These are phyloP conservation scores for Suillus cothurnatus DNA, from an alignment of 768 basidiomycete genomes.

Conservation along the genomic window DNA sequence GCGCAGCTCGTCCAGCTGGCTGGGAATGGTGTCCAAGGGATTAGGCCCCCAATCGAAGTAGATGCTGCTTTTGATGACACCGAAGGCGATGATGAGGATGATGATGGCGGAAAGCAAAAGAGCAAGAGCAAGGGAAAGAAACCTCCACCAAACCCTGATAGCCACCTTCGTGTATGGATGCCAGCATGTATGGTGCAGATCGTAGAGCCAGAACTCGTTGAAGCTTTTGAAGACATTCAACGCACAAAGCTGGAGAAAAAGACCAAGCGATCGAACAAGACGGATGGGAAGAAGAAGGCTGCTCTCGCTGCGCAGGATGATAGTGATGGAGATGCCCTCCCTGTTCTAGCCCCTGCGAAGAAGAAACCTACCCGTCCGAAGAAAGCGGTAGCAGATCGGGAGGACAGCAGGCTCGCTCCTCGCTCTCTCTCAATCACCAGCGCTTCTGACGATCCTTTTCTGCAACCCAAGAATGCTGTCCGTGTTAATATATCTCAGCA, in stretches of 20 bases:
- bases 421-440: not conserved
- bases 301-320: conserved; percentile 11
- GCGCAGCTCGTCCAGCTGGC: conserved; percentile 63
- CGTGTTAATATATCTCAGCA: not conserved
- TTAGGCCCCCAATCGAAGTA: conserved; percentile 46
- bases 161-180: conserved; percentile 75
- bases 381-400: not conserved
- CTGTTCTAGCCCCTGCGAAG: not conserved
- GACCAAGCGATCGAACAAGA: conserved; percentile 37
- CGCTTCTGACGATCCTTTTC: not conserved
- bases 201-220: conserved; percentile 66
- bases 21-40: conserved; percentile 66
- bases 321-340: conserved; percentile 9
- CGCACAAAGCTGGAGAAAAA: conserved; percentile 55
- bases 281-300: conserved; percentile 24
- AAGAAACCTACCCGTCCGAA: not conserved
- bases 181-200: conserved; percentile 75
- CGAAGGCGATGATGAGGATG: conserved; percentile 51
- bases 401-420: not conserved
- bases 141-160: conserved; percentile 47
- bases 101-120: conserved; percentile 34
- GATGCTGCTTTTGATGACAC: conserved; percentile 53
- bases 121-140: conserved; percentile 38
- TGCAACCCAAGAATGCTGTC: not conserved
- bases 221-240: conserved; percentile 55